Conservation (phyloP, 148 eudicot species). For the Vaccinium vitisidaea region DNA sequence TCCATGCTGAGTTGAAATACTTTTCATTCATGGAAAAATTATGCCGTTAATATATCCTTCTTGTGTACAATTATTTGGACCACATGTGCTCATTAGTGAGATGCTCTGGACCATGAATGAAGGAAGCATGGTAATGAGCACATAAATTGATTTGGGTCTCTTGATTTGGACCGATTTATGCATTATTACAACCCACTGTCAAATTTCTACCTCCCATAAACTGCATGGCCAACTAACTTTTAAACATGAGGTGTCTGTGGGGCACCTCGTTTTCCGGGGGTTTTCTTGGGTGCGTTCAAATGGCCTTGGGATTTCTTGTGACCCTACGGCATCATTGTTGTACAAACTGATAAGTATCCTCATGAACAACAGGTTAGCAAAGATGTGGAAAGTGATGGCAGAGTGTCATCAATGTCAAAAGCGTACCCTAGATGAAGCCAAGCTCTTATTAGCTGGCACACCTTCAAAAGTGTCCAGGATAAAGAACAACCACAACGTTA, state of each 20-base stretch:
- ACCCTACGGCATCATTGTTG: neutral
- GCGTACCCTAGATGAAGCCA: conserved; percentile 87
- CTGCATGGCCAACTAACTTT: neutral
- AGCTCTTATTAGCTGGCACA: conserved; percentile 76
- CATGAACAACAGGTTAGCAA: conserved; percentile 53
- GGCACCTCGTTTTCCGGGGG: neutral
- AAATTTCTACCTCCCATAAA: neutral
- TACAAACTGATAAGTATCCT: neutral
- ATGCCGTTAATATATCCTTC: neutral
- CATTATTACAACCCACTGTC: neutral
- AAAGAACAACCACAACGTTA: conserved; percentile 43
- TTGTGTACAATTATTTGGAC: neutral
- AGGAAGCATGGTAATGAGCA: no score
- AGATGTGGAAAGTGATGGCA: conserved; percentile 94
- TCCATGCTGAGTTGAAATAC: neutral
- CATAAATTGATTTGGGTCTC: no score
- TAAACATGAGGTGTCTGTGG: neutral
- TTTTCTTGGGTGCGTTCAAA: neutral
- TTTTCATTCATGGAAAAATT: no score
- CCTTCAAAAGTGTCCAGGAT: conserved; percentile 54
- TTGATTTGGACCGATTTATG: neutral
- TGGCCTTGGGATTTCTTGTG: neutral
- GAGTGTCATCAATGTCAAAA: conserved; percentile 87
- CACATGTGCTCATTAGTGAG: no score
- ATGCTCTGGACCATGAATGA: no score